Evolutionary conservation across 2,329 filamentous ascomycete species (phyloP).

Genomic region (Onygenales sp.): DNA sequence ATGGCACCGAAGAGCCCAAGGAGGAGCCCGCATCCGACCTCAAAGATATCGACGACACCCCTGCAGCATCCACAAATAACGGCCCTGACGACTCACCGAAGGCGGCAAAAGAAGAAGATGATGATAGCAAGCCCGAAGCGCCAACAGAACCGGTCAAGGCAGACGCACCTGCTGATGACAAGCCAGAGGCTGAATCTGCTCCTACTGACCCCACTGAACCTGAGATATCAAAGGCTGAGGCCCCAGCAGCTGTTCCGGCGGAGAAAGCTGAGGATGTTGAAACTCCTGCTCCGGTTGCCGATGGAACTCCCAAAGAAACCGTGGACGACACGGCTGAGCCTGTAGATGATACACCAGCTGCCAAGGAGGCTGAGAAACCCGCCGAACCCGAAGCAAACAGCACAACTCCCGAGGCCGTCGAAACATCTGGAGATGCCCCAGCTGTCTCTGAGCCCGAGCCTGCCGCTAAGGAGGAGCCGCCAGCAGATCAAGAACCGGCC

Average conservation of each 20-base stretch:
- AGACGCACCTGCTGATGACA: constrained; percentile 3
- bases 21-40: constrained; percentile 6
- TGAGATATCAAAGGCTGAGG: constrained; percentile 3
- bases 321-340: constrained; percentile 7
- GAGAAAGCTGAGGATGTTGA: constrained; percentile 6
- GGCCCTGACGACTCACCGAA: neutral
- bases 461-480: constrained; percentile 2
- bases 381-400: neutral
- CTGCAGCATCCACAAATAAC: constrained; percentile 1
- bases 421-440: neutral
- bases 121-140: neutral
- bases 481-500: constrained; percentile 4
- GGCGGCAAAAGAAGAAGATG: neutral
- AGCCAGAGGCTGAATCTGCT: constrained; percentile 5
- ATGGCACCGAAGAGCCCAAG: neutral
- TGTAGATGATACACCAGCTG: constrained; percentile 3
- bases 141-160: neutral
- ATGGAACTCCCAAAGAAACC: constrained; percentile 3
- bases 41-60: neutral
- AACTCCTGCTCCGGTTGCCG: constrained; percentile 3
- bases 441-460: neutral
- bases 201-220: constrained; percentile 3
- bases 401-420: neutral
- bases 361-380: neutral
- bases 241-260: constrained; percentile 5